phyloP scores from a whole-genome alignment of 1,284 basidiomycete genomes.

The Mrakiaceae sp. region DNA sequence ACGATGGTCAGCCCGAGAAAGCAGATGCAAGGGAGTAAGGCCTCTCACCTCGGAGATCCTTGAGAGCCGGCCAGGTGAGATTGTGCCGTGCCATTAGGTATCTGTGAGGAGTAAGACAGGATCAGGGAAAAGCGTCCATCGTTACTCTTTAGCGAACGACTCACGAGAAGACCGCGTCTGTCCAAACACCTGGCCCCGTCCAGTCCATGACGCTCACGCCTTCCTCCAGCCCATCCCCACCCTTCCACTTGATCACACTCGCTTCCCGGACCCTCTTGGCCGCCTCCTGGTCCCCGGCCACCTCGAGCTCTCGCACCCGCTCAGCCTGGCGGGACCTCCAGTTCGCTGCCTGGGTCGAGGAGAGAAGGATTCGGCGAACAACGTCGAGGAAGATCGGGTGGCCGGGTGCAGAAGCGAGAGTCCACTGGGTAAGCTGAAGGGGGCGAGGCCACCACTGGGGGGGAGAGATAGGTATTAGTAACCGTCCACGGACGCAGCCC shows the following conservation, averaged over 20 bases:
- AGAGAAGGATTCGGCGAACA: slow-evolving; percentile 28
- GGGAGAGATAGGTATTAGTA: neutral
- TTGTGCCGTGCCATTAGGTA: slow-evolving; percentile 31
- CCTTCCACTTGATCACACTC: slow-evolving; percentile 15
- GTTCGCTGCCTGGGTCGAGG: slow-evolving; percentile 25
- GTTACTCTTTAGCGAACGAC: neutral
- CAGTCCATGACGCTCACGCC: slow-evolving; percentile 33
- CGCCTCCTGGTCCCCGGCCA: slow-evolving; percentile 19
- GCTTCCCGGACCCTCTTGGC: neutral
- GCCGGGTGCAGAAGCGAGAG: slow-evolving; percentile 29
- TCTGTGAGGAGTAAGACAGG: slow-evolving; percentile 12
- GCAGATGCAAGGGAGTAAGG: neutral
- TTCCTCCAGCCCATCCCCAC: slow-evolving; percentile 25
- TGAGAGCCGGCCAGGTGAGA: slow-evolving; percentile 31
- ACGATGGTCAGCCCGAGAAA: neutral
- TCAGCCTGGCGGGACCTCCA: slow-evolving; percentile 20
- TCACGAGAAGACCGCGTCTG: slow-evolving; percentile 29
- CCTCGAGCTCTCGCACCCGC: too few species aligned
- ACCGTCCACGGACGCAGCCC: neutral
- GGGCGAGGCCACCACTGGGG: slow-evolving; percentile 21
- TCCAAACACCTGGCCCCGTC: slow-evolving; percentile 36
- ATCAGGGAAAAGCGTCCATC: too few species aligned
- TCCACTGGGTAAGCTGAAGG: slow-evolving; percentile 38
- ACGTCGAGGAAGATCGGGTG: slow-evolving; percentile 32
- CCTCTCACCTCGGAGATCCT: slow-evolving; percentile 19